A percentile compares a stretch with the other conserved stretches of the same genome.
Conservation (phyloP, 176 grass and related monocot genomes). For the Elymus sibiricus region DNA sequence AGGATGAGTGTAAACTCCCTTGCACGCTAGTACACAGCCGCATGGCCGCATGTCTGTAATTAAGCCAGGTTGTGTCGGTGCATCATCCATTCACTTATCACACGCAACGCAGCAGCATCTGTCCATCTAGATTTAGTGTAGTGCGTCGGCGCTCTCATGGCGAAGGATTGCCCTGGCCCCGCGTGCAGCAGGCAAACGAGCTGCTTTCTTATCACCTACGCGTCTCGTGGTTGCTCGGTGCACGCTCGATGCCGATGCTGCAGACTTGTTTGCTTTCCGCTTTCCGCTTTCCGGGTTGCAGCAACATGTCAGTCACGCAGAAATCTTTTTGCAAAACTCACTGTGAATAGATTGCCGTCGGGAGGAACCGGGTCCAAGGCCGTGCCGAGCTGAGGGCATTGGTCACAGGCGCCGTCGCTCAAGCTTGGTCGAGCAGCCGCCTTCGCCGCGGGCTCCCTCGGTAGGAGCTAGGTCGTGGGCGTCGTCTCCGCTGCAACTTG, state of each 20-base stretch:
- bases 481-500: too few relatives aligned
- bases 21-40: constrained; percentile 24
- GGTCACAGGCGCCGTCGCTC: too few relatives aligned
- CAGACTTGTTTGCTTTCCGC: neutral
- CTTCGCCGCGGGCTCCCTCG: too few relatives aligned
- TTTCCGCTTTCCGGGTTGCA: neutral
- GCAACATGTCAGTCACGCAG: neutral
- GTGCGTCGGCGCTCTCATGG: neutral
- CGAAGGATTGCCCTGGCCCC: neutral
- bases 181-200: neutral
- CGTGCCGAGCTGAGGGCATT: too few relatives aligned
- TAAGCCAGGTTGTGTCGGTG: neutral
- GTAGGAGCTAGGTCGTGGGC: too few relatives aligned
- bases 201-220: constrained; percentile 18
- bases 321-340: too few relatives aligned
- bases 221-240: neutral
- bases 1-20: neutral
- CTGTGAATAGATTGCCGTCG: too few relatives aligned
- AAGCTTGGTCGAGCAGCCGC: too few relatives aligned
- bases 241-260: neutral
- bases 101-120: neutral
- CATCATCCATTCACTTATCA: neutral
- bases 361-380: too few relatives aligned
- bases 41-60: neutral
- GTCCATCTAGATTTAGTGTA: neutral